Evolutionary conservation across 2,329 filamentous ascomycete species (phyloP).

Genomic region (Aspergillus ochraceus): DNA sequence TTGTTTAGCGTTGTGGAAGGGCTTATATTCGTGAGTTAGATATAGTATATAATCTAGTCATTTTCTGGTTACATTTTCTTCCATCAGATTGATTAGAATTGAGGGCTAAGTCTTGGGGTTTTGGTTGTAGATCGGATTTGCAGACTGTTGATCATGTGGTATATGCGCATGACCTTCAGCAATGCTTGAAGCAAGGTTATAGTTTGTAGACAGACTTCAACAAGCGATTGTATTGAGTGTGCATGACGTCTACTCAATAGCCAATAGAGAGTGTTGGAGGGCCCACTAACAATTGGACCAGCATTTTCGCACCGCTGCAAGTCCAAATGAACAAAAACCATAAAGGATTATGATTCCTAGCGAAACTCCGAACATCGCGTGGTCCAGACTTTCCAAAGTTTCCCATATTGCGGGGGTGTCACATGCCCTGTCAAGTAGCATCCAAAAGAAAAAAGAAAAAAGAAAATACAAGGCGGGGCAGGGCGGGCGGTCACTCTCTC

Average conservation of each 20-base stretch:
- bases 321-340: background rate
- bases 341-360: too few species aligned
- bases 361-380: background rate
- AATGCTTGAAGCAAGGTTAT: too few species aligned
- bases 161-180: background rate
- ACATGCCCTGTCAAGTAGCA: background rate
- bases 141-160: background rate
- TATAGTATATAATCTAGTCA: background rate
- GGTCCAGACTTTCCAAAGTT: background rate
- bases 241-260: background rate
- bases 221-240: too few species aligned
- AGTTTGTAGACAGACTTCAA: too few species aligned
- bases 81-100: background rate
- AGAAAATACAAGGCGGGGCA: too few species aligned
- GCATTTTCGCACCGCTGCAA: background rate
- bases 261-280: too few species aligned
- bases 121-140: background rate
- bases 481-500: background rate
- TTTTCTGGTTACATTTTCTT: background rate
- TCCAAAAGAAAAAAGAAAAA: too few species aligned
- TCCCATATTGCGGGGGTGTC: background rate
- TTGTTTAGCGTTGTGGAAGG: background rate
- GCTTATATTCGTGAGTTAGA: too few species aligned
- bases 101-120: background rate
- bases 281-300: background rate